Conservation (phyloP, 2,329 filamentous ascomycete genomes). For the Talaromyces islandicus region DNA sequence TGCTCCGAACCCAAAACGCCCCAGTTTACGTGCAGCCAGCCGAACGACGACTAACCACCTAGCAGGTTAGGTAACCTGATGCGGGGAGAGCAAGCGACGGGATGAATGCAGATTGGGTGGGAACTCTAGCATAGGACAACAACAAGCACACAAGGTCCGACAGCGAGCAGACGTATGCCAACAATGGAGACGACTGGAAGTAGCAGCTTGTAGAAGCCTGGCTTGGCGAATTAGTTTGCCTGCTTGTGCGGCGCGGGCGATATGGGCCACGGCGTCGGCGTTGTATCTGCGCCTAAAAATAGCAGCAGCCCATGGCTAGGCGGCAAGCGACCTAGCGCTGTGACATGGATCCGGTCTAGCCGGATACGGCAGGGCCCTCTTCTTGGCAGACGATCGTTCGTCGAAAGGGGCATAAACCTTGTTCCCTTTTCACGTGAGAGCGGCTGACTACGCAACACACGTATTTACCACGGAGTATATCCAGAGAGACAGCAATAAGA, state of each 20-base stretch:
- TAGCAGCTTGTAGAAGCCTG: neutral
- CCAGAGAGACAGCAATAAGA: no score
- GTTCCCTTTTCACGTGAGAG: neutral
- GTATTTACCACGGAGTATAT: no score
- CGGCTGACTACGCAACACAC: no score
- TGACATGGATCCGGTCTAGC: neutral
- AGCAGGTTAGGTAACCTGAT: neutral
- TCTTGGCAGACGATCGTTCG: neutral
- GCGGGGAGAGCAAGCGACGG: neutral
- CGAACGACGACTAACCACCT: neutral
- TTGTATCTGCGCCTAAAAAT: neutral
- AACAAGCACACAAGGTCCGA: neutral
- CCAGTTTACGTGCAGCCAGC: neutral
- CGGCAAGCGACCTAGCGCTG: neutral
- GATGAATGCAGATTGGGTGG: neutral
- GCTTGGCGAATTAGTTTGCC: neutral
- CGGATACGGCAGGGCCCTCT: neutral
- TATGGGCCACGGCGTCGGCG: neutral
- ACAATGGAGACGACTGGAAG: neutral
- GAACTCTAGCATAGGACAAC: neutral
- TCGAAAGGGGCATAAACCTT: neutral
- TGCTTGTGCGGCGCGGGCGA: neutral
- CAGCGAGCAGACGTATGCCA: neutral
- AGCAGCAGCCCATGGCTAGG: neutral
- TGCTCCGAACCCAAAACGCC: neutral